These are phyloP conservation scores for Talaromyces sp. DNA, from an alignment of 2,329 filamentous ascomycete genomes.

Conservation along the genomic window DNA sequence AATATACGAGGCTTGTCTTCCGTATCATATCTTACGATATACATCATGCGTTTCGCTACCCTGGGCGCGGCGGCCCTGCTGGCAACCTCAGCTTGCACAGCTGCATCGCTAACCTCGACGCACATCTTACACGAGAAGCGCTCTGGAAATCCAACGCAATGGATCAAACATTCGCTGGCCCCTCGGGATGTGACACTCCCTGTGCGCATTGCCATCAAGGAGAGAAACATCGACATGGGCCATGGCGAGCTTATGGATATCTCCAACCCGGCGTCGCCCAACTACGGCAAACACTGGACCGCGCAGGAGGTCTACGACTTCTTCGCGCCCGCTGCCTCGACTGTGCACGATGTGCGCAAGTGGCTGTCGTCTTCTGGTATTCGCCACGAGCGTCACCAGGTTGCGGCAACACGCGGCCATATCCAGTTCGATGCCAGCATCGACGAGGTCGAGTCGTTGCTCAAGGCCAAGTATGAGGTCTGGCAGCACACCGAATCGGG, in stretches of 20 bases:
- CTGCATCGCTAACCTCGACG: background rate
- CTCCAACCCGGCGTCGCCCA: background rate
- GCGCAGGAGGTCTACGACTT: background rate
- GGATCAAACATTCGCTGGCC: background rate
- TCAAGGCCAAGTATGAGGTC: slow-evolving; percentile 3
- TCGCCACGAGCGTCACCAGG: background rate
- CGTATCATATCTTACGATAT: background rate
- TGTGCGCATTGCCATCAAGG: background rate
- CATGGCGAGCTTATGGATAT: slow-evolving; percentile 1
- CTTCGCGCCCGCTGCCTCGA: background rate
- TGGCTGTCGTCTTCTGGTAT: background rate
- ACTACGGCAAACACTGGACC: slow-evolving; percentile 3
- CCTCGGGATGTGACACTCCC: background rate
- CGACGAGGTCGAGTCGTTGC: slow-evolving; percentile 5
- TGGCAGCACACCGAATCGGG: slow-evolving; percentile 1
- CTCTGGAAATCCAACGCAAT: background rate
- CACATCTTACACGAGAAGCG: background rate
- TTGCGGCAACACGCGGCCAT: background rate
- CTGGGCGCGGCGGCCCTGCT: background rate
- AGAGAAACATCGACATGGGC: background rate
- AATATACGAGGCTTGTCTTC: background rate
- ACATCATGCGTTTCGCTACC: background rate
- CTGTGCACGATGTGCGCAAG: background rate
- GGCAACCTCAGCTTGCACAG: background rate
- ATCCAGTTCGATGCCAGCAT: slow-evolving; percentile 6